These are phyloP conservation scores for Elasticomyces elasticus DNA, from an alignment of 495 filamentous ascomycete genomes.

Conservation along the genomic window DNA sequence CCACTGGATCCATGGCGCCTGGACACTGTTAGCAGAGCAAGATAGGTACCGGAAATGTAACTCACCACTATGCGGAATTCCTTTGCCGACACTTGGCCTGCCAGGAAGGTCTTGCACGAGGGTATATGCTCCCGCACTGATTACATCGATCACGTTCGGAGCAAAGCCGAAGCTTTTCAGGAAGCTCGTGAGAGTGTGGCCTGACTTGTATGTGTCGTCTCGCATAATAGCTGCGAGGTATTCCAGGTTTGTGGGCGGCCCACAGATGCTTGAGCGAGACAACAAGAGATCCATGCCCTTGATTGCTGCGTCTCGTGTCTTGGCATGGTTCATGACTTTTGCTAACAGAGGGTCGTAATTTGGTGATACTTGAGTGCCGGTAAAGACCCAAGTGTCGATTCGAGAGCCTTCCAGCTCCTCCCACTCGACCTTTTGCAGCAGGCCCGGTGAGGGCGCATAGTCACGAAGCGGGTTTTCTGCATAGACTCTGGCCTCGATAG, in stretches of 20 bases:
- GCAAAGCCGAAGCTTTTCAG: slow-evolving; percentile 41
- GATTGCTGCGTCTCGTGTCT: slow-evolving; percentile 36
- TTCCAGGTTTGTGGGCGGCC: slow-evolving; percentile 48
- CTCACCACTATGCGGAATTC: slow-evolving; percentile 40
- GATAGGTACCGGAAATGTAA: not conserved
- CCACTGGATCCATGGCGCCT: slow-evolving; percentile 47
- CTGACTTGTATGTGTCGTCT: slow-evolving; percentile 34
- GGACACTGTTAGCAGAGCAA: not conserved
- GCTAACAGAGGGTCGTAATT: slow-evolving; percentile 55
- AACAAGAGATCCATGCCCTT: slow-evolving; percentile 37
- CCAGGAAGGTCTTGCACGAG: slow-evolving; percentile 50
- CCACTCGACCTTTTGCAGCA: slow-evolving; percentile 48
- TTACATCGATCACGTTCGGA: slow-evolving; percentile 46
- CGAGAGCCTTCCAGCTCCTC: slow-evolving; percentile 35
- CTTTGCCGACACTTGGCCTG: slow-evolving; percentile 35
- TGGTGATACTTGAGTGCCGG: slow-evolving; percentile 44
- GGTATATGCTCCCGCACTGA: slow-evolving; percentile 46
- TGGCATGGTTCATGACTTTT: slow-evolving; percentile 48
- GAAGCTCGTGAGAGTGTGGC: slow-evolving; percentile 46
- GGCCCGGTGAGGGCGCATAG: slow-evolving; percentile 48
- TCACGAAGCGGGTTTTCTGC: slow-evolving; percentile 50
- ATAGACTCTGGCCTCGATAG: slow-evolving; percentile 54
- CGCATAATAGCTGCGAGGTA: slow-evolving; percentile 42
- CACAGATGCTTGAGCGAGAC: slow-evolving; percentile 38
- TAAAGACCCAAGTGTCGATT: slow-evolving; percentile 54